Evolutionary conservation across 108 stramenopile species (phyloP).

Genomic region (Skeletonema menzelii): DNA sequence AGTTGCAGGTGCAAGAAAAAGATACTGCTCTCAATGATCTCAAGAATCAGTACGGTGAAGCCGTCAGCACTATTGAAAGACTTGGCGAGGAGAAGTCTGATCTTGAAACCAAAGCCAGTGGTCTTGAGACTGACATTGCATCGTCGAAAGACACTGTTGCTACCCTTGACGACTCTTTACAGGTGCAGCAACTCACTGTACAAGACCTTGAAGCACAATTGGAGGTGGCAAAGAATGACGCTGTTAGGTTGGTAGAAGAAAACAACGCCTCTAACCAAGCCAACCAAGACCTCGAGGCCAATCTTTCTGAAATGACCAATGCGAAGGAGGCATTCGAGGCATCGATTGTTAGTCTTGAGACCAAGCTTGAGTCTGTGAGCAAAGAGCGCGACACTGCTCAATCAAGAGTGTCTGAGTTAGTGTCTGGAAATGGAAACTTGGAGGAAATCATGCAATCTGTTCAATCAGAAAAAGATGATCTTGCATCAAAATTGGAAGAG

Average conservation of each 20-base stretch:
- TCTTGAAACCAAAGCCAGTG: slow-evolving; percentile 1
- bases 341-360: slow-evolving; percentile 11
- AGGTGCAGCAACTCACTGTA: not conserved
- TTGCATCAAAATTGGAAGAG: slow-evolving; percentile 1
- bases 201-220: slow-evolving; percentile 3
- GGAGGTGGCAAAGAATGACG: slow-evolving; percentile 15
- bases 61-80: not conserved
- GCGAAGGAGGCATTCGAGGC: not conserved
- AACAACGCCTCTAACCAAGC: slow-evolving; percentile 2
- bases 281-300: slow-evolving; percentile 7
- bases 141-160: not conserved
- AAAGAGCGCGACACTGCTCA: slow-evolving; percentile 21
- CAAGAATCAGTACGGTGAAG: not conserved
- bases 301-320: slow-evolving; percentile 1
- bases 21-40: not conserved
- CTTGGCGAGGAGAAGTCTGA: not conserved
- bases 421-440: slow-evolving; percentile 9
- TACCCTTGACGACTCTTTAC: not conserved
- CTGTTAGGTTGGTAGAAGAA: not conserved
- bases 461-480: slow-evolving; percentile 6
- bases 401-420: slow-evolving; percentile 2
- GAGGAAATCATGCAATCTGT: not conserved
- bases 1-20: slow-evolving; percentile 7
- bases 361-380: slow-evolving; percentile 12
- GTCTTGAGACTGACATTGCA: slow-evolving; percentile 1